Percentiles rank a stretch among this genome's conserved stretches.
phyloP scores from a whole-genome alignment of 306 rosid species.

The Sphenostylis stenocarpa region DNA sequence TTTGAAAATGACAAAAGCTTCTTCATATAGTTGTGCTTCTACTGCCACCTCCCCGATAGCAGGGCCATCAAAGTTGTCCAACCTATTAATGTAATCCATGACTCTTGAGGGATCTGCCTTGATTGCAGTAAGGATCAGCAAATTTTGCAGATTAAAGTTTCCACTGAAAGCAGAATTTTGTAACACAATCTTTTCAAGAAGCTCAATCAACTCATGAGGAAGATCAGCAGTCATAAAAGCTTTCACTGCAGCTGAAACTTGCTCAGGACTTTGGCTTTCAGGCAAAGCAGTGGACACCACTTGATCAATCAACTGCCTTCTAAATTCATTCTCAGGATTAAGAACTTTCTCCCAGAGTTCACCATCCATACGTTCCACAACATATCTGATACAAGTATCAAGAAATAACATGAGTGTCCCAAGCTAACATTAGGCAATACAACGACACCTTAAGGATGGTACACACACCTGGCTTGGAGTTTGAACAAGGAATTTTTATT shows the following conservation, averaged over 20 bases:
- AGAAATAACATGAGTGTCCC: slow-evolving; percentile 15
- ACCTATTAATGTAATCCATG: slow-evolving; percentile 76
- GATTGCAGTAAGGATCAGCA: slow-evolving; percentile 76
- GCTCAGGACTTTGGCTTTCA: slow-evolving; percentile 87
- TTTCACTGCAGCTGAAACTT: slow-evolving; percentile 85
- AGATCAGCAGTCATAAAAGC: slow-evolving; percentile 87
- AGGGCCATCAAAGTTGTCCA: slow-evolving; percentile 85
- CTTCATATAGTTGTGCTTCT: slow-evolving; percentile 74
- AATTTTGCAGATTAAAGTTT: slow-evolving; percentile 74
- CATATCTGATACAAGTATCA: slow-evolving; percentile 54
- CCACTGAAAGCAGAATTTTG: slow-evolving; percentile 86
- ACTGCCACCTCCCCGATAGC: slow-evolving; percentile 84
- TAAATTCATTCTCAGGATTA: slow-evolving; percentile 69
- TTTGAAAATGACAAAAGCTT: slow-evolving; percentile 73
- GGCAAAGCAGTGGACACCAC: slow-evolving; percentile 89
- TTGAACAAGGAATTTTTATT: slow-evolving; percentile 79
- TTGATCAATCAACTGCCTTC: slow-evolving; percentile 84
- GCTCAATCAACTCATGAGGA: slow-evolving; percentile 83
- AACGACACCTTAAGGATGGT: neutral
- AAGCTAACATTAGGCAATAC: neutral
- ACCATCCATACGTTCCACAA: slow-evolving; percentile 80
- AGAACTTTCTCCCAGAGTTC: slow-evolving; percentile 84
- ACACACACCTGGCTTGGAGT: slow-evolving; percentile 79
- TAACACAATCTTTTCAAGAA: slow-evolving; percentile 85
- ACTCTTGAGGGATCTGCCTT: slow-evolving; percentile 87